Evolutionary conservation across 176 grass and related monocot species (phyloP).

Genomic region (Juncus effusus): DNA sequence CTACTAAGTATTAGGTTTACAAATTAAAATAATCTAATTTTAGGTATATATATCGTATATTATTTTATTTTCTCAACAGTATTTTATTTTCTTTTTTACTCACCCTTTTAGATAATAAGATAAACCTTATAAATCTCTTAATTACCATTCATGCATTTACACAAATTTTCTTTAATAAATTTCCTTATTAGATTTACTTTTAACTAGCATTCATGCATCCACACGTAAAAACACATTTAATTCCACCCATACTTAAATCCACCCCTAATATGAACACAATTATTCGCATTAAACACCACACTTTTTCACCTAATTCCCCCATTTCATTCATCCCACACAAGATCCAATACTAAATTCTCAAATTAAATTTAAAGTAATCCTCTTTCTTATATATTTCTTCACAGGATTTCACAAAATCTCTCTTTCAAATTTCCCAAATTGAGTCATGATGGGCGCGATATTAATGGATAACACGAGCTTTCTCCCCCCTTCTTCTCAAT

Average conservation of each 20-base stretch:
- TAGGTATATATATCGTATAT: too few relatives aligned
- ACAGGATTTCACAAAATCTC: conserved; percentile 6
- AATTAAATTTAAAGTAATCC: conserved; percentile 11
- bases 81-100: too few relatives aligned
- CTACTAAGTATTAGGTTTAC: too few relatives aligned
- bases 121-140: too few relatives aligned
- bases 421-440: neutral
- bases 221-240: neutral
- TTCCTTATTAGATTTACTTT: too few relatives aligned
- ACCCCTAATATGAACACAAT: conserved; percentile 18
- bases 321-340: conserved; percentile 9
- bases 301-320: neutral
- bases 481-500: neutral
- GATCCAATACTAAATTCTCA: conserved; percentile 1
- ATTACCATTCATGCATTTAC: too few relatives aligned
- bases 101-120: too few relatives aligned
- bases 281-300: conserved; percentile 13
- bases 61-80: too few relatives aligned
- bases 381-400: neutral
- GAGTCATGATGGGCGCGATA: conserved; percentile 17
- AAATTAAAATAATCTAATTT: too few relatives aligned
- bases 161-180: too few relatives aligned
- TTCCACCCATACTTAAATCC: neutral
- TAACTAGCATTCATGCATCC: too few relatives aligned
- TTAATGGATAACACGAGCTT: conserved; percentile 13